These are phyloP conservation scores for Amoeboaphelidium occidentale DNA, from an alignment of 371 early-diverging fungal genomes.

Conservation along the genomic window DNA sequence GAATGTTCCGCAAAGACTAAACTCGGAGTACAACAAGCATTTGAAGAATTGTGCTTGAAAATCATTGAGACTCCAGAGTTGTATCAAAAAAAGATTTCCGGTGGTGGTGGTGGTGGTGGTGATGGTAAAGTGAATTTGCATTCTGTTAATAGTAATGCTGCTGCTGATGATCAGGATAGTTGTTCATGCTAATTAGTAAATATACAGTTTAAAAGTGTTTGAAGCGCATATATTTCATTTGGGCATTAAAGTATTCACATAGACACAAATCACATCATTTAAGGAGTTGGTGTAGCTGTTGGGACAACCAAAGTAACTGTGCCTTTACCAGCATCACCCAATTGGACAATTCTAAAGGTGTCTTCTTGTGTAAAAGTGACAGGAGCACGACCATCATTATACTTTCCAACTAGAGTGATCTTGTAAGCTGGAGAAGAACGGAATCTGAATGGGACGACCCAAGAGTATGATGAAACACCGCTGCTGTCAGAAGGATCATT, in stretches of 20 bases:
- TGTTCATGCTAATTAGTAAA: not conserved
- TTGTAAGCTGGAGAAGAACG: not conserved
- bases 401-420: not conserved
- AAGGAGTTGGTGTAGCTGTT: not conserved
- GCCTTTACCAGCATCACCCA: not conserved
- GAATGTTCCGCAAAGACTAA: slow-evolving; percentile 89
- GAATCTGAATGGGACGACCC: not conserved
- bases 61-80: not conserved
- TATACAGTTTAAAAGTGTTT: too few relatives aligned
- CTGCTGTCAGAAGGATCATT: not conserved
- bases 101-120: too few relatives aligned
- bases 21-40: slow-evolving; percentile 57
- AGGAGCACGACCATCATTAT: not conserved
- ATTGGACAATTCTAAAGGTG: not conserved
- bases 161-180: not conserved
- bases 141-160: not conserved
- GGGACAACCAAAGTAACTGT: not conserved
- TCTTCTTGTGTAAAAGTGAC: not conserved
- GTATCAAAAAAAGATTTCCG: not conserved
- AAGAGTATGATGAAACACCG: not conserved
- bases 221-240: too few relatives aligned
- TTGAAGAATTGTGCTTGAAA: slow-evolving; percentile 35
- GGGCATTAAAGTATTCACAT: too few relatives aligned
- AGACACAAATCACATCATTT: too few relatives aligned
- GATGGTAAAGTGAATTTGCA: too few relatives aligned